These are phyloP conservation scores for Oidiodendron maius DNA, from an alignment of 495 filamentous ascomycete species.

Conservation along the genomic window DNA sequence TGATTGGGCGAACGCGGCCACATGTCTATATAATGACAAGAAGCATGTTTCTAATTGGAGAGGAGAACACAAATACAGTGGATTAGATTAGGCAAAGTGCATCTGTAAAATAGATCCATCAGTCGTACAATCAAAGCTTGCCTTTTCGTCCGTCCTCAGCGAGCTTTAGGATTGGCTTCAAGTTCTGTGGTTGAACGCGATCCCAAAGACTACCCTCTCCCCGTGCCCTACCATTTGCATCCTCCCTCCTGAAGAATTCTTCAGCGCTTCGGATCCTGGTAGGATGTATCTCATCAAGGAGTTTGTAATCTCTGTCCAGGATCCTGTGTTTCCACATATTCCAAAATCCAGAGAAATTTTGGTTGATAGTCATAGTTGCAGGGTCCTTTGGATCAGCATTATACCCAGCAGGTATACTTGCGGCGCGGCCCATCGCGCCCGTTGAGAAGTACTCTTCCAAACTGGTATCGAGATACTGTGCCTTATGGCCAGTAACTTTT, in stretches of 20 bases:
- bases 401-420: constrained; percentile 27
- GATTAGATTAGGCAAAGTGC: too few species aligned
- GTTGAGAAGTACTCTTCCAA: constrained; percentile 37
- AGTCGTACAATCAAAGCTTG: constrained; percentile 27
- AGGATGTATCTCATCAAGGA: constrained; percentile 49
- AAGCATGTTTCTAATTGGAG: too few species aligned
- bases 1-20: too few species aligned
- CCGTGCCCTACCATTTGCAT: constrained; percentile 24
- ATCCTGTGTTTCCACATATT: constrained; percentile 36
- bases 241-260: constrained; percentile 41
- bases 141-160: constrained; percentile 27
- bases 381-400: constrained; percentile 33
- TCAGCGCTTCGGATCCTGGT: constrained; percentile 40
- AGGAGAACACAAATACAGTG: too few species aligned
- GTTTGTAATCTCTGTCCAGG: constrained; percentile 38
- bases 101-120: too few species aligned
- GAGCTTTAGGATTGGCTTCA: constrained; percentile 28
- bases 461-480: constrained; percentile 32
- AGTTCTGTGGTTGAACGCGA: constrained; percentile 22
- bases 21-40: too few species aligned
- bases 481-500: constrained; percentile 46
- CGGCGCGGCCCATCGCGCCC: constrained; percentile 15
- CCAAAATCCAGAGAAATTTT: constrained; percentile 53
- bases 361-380: constrained; percentile 35
- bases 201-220: constrained; percentile 29